A percentile compares a stretch with the other conserved stretches of the same genome.
phyloP scores from a whole-genome alignment of 768 basidiomycete species.

The Coprinellus micaceus region DNA sequence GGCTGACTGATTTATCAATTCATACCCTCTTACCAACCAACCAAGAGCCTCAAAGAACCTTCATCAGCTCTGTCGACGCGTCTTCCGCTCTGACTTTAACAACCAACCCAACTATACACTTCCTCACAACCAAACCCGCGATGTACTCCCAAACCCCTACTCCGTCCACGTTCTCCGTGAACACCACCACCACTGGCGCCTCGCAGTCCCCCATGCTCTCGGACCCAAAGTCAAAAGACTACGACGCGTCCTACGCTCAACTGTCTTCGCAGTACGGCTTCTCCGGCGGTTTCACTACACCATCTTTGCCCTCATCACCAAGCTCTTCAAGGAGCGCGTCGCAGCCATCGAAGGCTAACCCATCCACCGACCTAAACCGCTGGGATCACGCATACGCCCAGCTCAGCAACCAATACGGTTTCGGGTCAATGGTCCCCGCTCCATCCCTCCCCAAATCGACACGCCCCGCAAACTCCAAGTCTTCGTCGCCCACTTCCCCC shows the following conservation, averaged over 20 bases:
- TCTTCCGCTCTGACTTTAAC: background rate
- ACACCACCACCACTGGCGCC: background rate
- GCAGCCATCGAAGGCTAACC: background rate
- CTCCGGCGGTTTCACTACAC: background rate
- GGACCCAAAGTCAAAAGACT: background rate
- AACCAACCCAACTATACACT: background rate
- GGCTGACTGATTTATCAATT: too few species aligned
- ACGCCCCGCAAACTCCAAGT: too few species aligned
- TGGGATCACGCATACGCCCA: background rate
- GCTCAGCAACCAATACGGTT: background rate
- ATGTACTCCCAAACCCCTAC: background rate
- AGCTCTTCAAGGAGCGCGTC: background rate
- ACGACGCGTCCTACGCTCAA: slow-evolving; percentile 1
- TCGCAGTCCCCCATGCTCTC: background rate
- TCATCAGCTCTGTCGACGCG: too few species aligned
- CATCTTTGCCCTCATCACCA: background rate
- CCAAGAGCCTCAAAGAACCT: too few species aligned
- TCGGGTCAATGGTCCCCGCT: background rate
- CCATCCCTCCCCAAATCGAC: too few species aligned
- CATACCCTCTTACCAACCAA: too few species aligned
- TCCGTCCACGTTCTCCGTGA: background rate
- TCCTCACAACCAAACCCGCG: background rate
- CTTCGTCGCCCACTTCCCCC: too few species aligned
- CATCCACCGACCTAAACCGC: background rate
- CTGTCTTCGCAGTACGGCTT: slow-evolving; percentile 2